These are phyloP conservation scores for Aspergillus fumigatus DNA, from an alignment of 2,329 filamentous ascomycete genomes.

Conservation along the genomic window DNA sequence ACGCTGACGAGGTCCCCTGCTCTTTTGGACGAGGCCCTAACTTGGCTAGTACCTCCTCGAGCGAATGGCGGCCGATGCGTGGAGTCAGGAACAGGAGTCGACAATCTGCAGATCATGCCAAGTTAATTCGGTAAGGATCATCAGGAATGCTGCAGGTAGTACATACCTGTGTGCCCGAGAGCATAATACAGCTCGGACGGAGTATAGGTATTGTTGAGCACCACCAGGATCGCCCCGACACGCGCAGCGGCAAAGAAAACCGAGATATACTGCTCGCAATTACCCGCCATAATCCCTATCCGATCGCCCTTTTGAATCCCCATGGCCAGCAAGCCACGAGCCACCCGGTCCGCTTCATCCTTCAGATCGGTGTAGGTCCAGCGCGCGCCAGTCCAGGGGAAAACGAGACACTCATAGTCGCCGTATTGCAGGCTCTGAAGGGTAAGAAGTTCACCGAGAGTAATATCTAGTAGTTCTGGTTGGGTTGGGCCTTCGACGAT, in stretches of 20 bases:
- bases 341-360: conserved; percentile 57
- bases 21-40: conserved; percentile 39
- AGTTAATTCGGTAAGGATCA: background rate
- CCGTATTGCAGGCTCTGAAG: conserved; percentile 64
- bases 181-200: conserved; percentile 67
- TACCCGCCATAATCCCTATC: conserved; percentile 68
- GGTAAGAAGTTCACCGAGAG: conserved; percentile 67
- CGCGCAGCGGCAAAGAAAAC: conserved; percentile 69
- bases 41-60: conserved; percentile 54
- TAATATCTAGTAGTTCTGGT: conserved; percentile 66
- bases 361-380: conserved; percentile 68
- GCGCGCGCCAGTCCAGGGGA: conserved; percentile 69
- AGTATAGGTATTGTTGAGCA: conserved; percentile 80
- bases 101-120: conserved; percentile 49
- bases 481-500: conserved; percentile 65
- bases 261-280: conserved; percentile 56
- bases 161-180: conserved; percentile 62
- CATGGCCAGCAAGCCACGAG: conserved; percentile 62
- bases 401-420: conserved; percentile 63
- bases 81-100: conserved; percentile 69
- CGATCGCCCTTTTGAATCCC: conserved; percentile 66
- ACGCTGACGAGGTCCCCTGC: conserved; percentile 29
- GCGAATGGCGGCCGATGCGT: conserved; percentile 62
- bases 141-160: background rate
- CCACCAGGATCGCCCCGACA: conserved; percentile 65